Evolutionary conservation across 305 asterid species (phyloP), one percentile per base, ranked within the genome.

Genomic region (Fraxinus ornus): DNA sequence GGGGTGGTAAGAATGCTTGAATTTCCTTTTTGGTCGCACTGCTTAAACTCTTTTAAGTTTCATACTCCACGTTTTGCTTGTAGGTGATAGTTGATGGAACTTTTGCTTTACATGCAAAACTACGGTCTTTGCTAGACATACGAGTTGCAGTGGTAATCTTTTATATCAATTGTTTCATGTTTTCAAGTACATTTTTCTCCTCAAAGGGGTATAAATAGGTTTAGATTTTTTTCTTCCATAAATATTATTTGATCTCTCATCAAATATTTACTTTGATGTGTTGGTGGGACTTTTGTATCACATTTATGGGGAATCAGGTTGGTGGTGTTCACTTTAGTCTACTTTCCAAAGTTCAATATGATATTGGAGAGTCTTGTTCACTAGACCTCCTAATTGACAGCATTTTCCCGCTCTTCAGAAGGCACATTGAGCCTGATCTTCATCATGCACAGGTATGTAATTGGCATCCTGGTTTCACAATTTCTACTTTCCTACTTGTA

Each of bases 321-420:
- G 99, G 99, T 82, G 99, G 99, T 70, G 97, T 96, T 81, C 99
- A 96, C 88, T 94, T 96, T 91, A 96, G 98, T 88, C 97, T 96
- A 82, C 99, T 96, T 87, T 96, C 99, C 79, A 96, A 96, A 89
- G 99, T 96, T 79, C 97, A 92, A 86, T 94, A 96, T 86, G 99
- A 96, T 89, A 96, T 96, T 83, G 98, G 99, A 36, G 99, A 94
- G 76, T 93, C 97, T 72, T 93, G 98, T 89, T 92, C 99, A 21
- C 82, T 96, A 89, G 99, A 96, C 90, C 90, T 90, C 88, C 98
- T 96, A 77, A 96, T 96, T 81, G 99, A 96, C 92, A 96, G 99
- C 90, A 96, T 96, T 86, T 96, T 96, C 87, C 99, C 99, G 49
- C 94, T 94, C 86, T 96, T 96, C 83, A 91, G 98, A 84, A 96